Conservation (phyloP, 2,329 filamentous ascomycete species). For the Colletotrichum eremochloae region DNA sequence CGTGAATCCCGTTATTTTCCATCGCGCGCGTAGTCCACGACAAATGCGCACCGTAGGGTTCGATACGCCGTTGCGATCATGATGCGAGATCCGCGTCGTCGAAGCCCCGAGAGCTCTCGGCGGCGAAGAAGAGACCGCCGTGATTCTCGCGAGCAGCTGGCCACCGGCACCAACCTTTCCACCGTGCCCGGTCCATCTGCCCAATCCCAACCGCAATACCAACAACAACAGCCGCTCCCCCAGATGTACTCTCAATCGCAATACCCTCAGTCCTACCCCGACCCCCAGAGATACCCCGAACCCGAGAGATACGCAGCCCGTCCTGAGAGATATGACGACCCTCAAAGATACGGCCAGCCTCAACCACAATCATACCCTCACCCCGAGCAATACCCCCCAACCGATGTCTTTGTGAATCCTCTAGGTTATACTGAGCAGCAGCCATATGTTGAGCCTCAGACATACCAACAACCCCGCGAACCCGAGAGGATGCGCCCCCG, state of each 20-base stretch:
- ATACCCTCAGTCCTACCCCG: slow-evolving; percentile 42
- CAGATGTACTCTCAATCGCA: slow-evolving; percentile 44
- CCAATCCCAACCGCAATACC: slow-evolving; percentile 23
- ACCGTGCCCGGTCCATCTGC: slow-evolving; percentile 31
- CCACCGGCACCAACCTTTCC: slow-evolving; percentile 25
- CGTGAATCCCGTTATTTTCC: slow-evolving; percentile 2
- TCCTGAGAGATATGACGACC: slow-evolving; percentile 30
- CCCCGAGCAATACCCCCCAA: slow-evolving; percentile 19
- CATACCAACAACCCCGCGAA: slow-evolving; percentile 34
- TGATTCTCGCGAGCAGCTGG: slow-evolving; percentile 39
- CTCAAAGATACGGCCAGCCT: slow-evolving; percentile 38
- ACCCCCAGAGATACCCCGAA: slow-evolving; percentile 43
- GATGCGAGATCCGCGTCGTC: slow-evolving; percentile 68
- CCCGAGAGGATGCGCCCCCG: slow-evolving; percentile 46
- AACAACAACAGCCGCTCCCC: slow-evolving; percentile 21
- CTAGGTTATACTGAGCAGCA: slow-evolving; percentile 27
- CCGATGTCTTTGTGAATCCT: slow-evolving; percentile 24
- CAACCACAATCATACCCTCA: slow-evolving; percentile 42
- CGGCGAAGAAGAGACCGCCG: slow-evolving; percentile 55
- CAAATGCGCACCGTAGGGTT: slow-evolving; percentile 39
- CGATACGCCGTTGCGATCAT: slow-evolving; percentile 53
- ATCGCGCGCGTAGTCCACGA: slow-evolving; percentile 16
- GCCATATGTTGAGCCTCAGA: slow-evolving; percentile 30
- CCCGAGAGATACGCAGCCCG: slow-evolving; percentile 19
- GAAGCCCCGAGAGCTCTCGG: slow-evolving; percentile 68